These are phyloP conservation scores for Leccinum subtestaceum DNA, from an alignment of 768 basidiomycete species.

Conservation along the genomic window DNA sequence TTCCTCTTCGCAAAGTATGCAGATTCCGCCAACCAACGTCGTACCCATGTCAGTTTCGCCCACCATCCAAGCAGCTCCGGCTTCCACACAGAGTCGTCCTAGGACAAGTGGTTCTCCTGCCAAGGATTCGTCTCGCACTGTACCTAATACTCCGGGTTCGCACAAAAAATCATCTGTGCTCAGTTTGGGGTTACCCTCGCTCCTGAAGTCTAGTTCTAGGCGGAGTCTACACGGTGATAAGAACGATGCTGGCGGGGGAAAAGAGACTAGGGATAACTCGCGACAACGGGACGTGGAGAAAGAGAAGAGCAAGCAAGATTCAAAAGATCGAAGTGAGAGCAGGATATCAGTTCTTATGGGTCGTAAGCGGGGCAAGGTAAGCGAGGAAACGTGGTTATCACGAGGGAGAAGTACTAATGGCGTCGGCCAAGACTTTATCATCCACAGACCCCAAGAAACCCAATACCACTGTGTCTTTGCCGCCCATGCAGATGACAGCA, in stretches of 20 bases:
- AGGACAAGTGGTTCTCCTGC: slow-evolving; percentile 50
- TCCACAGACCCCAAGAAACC: slow-evolving; percentile 77
- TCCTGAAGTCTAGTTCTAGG: slow-evolving; percentile 83
- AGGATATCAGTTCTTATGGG: slow-evolving; percentile 86
- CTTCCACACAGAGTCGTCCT: slow-evolving; percentile 39
- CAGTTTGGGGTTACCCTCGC: slow-evolving; percentile 74
- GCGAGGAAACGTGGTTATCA: slow-evolving; percentile 18
- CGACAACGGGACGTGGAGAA: slow-evolving; percentile 43
- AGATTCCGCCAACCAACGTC: slow-evolving; percentile 47
- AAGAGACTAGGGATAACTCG: slow-evolving; percentile 56
- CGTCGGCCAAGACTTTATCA: slow-evolving; percentile 64
- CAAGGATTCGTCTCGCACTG: slow-evolving; percentile 51
- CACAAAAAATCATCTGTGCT: slow-evolving; percentile 83
- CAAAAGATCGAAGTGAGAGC: slow-evolving; percentile 85
- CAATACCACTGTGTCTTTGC: slow-evolving; percentile 66
- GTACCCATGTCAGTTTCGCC: slow-evolving; percentile 47
- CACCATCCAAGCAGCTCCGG: slow-evolving; percentile 48
- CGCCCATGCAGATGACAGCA: slow-evolving; percentile 89
- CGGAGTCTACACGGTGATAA: slow-evolving; percentile 70
- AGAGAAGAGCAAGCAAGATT: slow-evolving; percentile 65
- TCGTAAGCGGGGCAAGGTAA: slow-evolving; percentile 87
- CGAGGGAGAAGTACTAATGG: slow-evolving; percentile 10
- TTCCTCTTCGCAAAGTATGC: slow-evolving; percentile 86
- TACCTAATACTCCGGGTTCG: slow-evolving; percentile 55
- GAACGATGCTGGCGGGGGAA: slow-evolving; percentile 35